phyloP scores from a whole-genome alignment of 139 green algal genomes.

The Limnomonas spitsbergensis region DNA sequence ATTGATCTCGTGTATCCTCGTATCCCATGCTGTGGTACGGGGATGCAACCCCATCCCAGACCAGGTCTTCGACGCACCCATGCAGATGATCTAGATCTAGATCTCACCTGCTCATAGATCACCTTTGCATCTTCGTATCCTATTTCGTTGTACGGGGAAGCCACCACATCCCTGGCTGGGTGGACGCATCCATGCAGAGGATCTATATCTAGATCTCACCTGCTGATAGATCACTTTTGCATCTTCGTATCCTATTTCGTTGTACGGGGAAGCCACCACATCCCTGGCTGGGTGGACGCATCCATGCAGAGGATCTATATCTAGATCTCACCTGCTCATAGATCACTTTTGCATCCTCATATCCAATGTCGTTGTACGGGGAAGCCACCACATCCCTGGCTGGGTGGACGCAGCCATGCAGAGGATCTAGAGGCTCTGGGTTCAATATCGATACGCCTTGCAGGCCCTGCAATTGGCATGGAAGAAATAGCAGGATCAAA shows the following conservation, averaged over 20 bases:
- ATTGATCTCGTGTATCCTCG: neutral
- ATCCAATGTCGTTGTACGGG: constrained; percentile 34
- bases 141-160: constrained; percentile 35
- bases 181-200: constrained; percentile 18
- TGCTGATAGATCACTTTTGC: too few relatives aligned
- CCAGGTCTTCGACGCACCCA: constrained; percentile 21
- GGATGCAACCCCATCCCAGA: constrained; percentile 34
- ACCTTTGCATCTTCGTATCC: neutral
- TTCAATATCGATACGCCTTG: neutral
- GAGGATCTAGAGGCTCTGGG: constrained; percentile 6
- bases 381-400: constrained; percentile 37
- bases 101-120: too few relatives aligned
- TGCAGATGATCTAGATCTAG: constrained; percentile 2
- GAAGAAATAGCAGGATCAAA: too few relatives aligned
- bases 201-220: too few relatives aligned
- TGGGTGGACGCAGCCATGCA: constrained; percentile 24
- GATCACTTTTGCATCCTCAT: neutral
- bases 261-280: constrained; percentile 39
- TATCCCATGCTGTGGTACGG: constrained; percentile 31
- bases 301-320: constrained; percentile 11
- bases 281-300: constrained; percentile 35
- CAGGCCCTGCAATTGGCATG: neutral
- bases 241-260: constrained; percentile 15
- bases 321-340: constrained; percentile 22
- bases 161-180: constrained; percentile 33